A percentile compares a stretch with the other conserved stretches of the same genome.
These are phyloP conservation scores for Hypoxylon sp. DNA, from an alignment of 2,329 filamentous ascomycete species.

Conservation along the genomic window DNA sequence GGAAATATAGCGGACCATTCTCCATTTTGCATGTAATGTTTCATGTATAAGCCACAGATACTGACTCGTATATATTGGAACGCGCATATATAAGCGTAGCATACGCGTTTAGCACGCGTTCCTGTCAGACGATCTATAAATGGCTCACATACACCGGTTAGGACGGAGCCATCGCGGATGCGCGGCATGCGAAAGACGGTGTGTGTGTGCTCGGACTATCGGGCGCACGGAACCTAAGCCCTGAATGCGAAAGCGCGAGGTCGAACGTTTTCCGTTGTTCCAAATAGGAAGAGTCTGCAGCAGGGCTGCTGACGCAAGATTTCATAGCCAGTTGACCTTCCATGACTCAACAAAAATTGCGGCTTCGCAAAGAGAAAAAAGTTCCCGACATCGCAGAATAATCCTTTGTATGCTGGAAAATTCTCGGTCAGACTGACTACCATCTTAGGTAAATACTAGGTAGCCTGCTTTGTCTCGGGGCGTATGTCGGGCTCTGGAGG, in stretches of 20 bases:
- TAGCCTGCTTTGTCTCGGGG: conserved; percentile 27
- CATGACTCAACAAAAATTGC: conserved; percentile 10
- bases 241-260: neutral
- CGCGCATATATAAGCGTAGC: neutral
- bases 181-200: conserved; percentile 24
- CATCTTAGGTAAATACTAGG: neutral
- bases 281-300: conserved; percentile 9
- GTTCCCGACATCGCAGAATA: conserved; percentile 19
- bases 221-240: neutral
- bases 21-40: neutral
- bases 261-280: neutral
- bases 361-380: neutral
- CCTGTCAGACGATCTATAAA: conserved; percentile 14
- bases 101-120: conserved; percentile 23
- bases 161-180: conserved; percentile 7
- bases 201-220: conserved; percentile 9
- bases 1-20: neutral
- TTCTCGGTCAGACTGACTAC: conserved; percentile 10
- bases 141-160: conserved; percentile 7
- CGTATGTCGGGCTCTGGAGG: conserved; percentile 7
- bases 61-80: neutral
- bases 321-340: conserved; percentile 3
- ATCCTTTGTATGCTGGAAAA: conserved; percentile 17
- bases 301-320: conserved; percentile 15
- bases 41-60: neutral